Percentiles rank a stretch among this genome's conserved stretches.
These are phyloP conservation scores for Mycena belliarum DNA, from an alignment of 768 basidiomycete genomes.

Conservation along the genomic window DNA sequence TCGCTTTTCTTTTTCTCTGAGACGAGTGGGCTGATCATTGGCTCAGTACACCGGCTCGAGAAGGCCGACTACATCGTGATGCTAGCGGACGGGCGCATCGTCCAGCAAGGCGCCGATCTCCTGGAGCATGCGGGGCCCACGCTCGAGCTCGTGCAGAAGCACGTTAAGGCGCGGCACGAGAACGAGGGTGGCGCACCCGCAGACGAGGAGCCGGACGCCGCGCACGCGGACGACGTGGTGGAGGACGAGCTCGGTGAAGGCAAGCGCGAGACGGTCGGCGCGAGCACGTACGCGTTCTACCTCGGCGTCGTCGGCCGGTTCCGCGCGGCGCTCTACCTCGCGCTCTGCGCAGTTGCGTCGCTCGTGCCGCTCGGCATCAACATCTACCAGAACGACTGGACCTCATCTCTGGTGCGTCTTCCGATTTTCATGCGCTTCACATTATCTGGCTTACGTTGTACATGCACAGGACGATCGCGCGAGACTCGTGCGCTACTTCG, in stretches of 20 bases:
- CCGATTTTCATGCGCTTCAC: not conserved
- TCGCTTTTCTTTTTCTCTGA: too few relatives aligned
- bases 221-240: not conserved
- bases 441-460: not conserved
- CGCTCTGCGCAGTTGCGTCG: not conserved
- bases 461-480: not conserved
- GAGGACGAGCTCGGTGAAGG: not conserved
- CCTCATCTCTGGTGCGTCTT: not conserved
- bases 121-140: slow-evolving; percentile 1
- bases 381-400: slow-evolving; percentile 6
- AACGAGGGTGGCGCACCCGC: not conserved
- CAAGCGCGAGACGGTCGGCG: slow-evolving; percentile 5
- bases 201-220: not conserved
- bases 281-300: slow-evolving; percentile 7
- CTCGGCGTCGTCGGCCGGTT: not conserved
- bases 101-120: not conserved
- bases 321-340: not conserved
- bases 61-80: slow-evolving; percentile 1
- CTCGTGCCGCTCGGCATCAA: slow-evolving; percentile 7
- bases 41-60: not conserved
- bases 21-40: not conserved
- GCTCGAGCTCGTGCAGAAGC: not conserved
- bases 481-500: not conserved
- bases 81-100: slow-evolving; percentile 2
- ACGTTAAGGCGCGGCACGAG: not conserved